phyloP scores from a whole-genome alignment of 2,329 filamentous ascomycete genomes.

The Saccharata proteae region DNA sequence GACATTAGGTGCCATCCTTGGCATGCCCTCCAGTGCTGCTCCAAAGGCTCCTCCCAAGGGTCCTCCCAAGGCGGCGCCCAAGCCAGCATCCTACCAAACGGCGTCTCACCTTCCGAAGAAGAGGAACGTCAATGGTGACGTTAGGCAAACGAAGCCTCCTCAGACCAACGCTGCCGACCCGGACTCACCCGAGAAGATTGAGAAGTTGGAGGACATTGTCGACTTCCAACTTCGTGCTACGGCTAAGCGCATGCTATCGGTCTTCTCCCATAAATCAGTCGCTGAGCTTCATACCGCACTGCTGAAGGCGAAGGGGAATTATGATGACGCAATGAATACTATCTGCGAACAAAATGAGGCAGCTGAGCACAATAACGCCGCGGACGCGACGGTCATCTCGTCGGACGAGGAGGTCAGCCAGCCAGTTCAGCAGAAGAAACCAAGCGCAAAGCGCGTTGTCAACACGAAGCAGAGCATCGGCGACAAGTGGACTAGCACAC shows the following conservation, averaged over 20 bases:
- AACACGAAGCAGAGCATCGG: conserved; percentile 44
- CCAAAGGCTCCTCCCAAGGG: conserved; percentile 19
- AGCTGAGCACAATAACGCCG: conserved; percentile 3
- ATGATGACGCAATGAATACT: conserved; percentile 41
- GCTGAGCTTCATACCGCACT: conserved; percentile 39
- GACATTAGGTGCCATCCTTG: conserved; percentile 1
- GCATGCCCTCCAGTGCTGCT: no score
- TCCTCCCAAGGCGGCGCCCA: conserved; percentile 9
- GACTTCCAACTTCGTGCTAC: conserved; percentile 39
- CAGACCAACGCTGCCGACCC: no score
- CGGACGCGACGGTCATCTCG: conserved; percentile 19
- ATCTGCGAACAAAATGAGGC: conserved; percentile 30
- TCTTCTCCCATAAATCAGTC: conserved; percentile 38
- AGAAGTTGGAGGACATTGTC: conserved; percentile 18
- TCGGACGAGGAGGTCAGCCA: conserved; percentile 25
- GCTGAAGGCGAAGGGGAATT: conserved; percentile 37
- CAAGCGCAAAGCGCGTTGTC: conserved; percentile 40
- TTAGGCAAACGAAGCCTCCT: no score
- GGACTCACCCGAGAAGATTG: no score
- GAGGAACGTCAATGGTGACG: conserved; percentile 44
- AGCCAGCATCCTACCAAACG: conserved; percentile 33
- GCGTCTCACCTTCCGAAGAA: conserved; percentile 37
- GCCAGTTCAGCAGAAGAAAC: conserved; percentile 2
- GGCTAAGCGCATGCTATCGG: conserved; percentile 38
- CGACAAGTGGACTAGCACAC: conserved; percentile 37